These are phyloP conservation scores for Fusarium stilboides DNA, from an alignment of 2,329 filamentous ascomycete genomes.

Conservation along the genomic window DNA sequence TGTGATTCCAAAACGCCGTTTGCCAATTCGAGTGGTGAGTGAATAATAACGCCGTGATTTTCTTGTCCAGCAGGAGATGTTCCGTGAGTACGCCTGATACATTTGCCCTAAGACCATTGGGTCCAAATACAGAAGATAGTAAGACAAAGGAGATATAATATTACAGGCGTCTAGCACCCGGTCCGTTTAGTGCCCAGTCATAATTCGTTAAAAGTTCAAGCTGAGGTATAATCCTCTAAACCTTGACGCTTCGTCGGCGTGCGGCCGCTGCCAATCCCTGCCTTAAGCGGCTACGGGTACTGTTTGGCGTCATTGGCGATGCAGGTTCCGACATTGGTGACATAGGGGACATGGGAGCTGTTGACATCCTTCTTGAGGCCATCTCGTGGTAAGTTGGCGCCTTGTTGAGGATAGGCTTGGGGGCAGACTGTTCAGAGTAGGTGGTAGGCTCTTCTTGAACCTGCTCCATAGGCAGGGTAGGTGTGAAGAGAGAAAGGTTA, in stretches of 20 bases:
- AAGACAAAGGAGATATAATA: constrained; percentile 35
- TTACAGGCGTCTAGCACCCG: constrained; percentile 43
- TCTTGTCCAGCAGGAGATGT: constrained; percentile 43
- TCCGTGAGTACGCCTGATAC: constrained; percentile 33
- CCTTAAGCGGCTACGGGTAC: constrained; percentile 46
- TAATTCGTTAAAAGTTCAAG: constrained; percentile 42
- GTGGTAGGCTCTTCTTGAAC: constrained; percentile 52
- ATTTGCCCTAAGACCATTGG: constrained; percentile 33
- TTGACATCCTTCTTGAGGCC: constrained; percentile 58
- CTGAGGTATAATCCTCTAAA: constrained; percentile 44
- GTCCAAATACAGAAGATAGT: constrained; percentile 40
- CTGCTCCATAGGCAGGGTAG: constrained; percentile 54
- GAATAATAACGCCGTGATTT: constrained; percentile 41
- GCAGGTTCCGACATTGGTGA: constrained; percentile 49
- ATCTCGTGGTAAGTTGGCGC: constrained; percentile 66
- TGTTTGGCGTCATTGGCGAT: constrained; percentile 49
- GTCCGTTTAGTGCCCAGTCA: constrained; percentile 41
- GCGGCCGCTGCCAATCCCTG: constrained; percentile 47
- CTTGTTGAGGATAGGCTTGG: constrained; percentile 43
- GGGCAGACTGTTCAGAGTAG: constrained; percentile 45
- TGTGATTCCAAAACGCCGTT: constrained; percentile 43
- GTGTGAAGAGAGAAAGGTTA: constrained; percentile 48
- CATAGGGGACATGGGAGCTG: constrained; percentile 49
- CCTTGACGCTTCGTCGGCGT: constrained; percentile 60
- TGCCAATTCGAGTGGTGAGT: constrained; percentile 39